phyloP scores from a whole-genome alignment of 2,329 filamentous ascomycete genomes.

The Cercospora sp. region DNA sequence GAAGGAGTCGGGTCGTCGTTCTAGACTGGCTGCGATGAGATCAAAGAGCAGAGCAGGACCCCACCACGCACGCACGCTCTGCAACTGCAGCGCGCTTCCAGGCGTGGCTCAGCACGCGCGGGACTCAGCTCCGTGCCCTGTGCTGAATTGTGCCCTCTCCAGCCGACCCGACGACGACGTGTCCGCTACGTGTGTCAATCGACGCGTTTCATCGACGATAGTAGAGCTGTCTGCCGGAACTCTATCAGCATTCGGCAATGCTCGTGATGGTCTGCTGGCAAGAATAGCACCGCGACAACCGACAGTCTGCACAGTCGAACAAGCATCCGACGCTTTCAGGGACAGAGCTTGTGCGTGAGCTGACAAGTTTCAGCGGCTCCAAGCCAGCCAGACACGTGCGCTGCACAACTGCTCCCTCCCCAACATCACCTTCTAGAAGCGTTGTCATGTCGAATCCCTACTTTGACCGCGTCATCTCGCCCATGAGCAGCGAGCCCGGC shows the following conservation, averaged over 20 bases:
- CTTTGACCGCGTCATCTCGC: slow-evolving; percentile 28
- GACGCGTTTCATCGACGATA: not conserved
- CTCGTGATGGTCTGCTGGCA: not conserved
- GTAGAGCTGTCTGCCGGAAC: not conserved
- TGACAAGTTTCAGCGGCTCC: not conserved
- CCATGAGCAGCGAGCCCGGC: slow-evolving; percentile 18
- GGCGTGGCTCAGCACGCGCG: not conserved
- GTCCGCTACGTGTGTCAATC: not conserved
- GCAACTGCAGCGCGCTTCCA: not conserved
- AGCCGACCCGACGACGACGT: not conserved
- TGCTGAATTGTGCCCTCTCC: not conserved
- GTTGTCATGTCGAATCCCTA: slow-evolving; percentile 32
- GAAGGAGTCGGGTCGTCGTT: not conserved
- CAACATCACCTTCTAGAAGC: not conserved
- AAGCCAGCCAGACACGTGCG: not conserved
- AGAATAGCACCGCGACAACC: not conserved
- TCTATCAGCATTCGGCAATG: not conserved
- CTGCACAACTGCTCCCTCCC: not conserved
- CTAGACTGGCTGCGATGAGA: not conserved
- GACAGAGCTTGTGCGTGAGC: not conserved
- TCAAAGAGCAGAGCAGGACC: not conserved
- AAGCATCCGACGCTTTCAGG: not conserved
- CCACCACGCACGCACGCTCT: not conserved
- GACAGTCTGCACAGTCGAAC: not conserved
- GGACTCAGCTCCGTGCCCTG: not conserved